phyloP scores from a whole-genome alignment of 2,329 filamentous ascomycete species.

The Proliferodiscus dingleyae region DNA sequence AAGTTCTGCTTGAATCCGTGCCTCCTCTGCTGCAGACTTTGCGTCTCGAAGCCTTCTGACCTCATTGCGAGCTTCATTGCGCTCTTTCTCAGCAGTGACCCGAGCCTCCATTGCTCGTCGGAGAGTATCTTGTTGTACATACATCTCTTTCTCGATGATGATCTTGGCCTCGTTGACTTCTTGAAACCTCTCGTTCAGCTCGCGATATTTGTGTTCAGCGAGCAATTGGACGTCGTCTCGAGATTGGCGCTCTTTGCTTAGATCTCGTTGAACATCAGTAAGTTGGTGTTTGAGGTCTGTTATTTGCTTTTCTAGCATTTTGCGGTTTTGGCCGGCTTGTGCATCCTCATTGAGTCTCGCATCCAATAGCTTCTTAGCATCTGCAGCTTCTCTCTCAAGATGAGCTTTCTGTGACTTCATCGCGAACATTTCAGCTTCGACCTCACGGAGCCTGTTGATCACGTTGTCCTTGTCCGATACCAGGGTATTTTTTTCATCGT shows the following conservation, averaged over 20 bases:
- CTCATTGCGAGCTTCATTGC: slow-evolving; percentile 83
- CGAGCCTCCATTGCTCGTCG: slow-evolving; percentile 80
- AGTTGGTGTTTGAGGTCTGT: slow-evolving; percentile 82
- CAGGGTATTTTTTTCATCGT: slow-evolving; percentile 71
- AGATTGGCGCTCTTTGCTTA: slow-evolving; percentile 88
- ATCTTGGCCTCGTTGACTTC: slow-evolving; percentile 91
- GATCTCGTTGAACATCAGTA: slow-evolving; percentile 78
- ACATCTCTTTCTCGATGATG: slow-evolving; percentile 95
- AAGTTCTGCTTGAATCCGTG: slow-evolving; percentile 75
- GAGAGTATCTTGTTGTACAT: slow-evolving; percentile 87
- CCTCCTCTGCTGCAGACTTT: slow-evolving; percentile 80
- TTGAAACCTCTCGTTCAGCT: slow-evolving; percentile 79
- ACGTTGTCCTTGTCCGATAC: slow-evolving; percentile 74
- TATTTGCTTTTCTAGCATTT: slow-evolving; percentile 81
- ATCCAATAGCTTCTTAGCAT: slow-evolving; percentile 81
- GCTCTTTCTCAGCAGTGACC: slow-evolving; percentile 74
- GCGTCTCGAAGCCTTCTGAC: slow-evolving; percentile 77
- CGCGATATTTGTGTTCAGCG: slow-evolving; percentile 79
- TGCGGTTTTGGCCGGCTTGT: slow-evolving; percentile 74
- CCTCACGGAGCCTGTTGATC: slow-evolving; percentile 69
- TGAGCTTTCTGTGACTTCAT: slow-evolving; percentile 80
- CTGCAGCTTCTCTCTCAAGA: slow-evolving; percentile 80
- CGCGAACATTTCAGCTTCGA: slow-evolving; percentile 82
- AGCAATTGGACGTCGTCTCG: slow-evolving; percentile 90
- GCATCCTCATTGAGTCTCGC: slow-evolving; percentile 86